A percentile compares a stretch with the other conserved stretches of the same genome.
Evolutionary conservation across 176 grass and related monocot genomes (phyloP).

Genomic region (Triticum aestivum): DNA sequence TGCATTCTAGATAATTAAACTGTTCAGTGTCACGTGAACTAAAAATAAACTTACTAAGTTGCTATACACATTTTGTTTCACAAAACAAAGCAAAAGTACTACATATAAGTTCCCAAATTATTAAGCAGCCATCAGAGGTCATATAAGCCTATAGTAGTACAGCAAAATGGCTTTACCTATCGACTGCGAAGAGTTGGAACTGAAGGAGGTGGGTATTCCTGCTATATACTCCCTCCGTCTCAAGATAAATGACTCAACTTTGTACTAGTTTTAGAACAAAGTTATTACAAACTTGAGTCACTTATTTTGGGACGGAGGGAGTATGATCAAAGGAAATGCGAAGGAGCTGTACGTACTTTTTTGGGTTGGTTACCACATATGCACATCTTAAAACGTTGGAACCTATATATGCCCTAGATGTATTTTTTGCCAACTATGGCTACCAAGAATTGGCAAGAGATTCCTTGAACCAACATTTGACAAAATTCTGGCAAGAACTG

Average conservation of each 20-base stretch:
- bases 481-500: not conserved
- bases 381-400: not conserved
- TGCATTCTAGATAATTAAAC: not conserved
- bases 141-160: not conserved
- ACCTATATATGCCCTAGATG: too few species aligned
- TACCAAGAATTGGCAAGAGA: too few species aligned
- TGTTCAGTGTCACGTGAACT: not conserved
- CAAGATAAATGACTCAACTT: too few species aligned
- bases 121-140: not conserved
- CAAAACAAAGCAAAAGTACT: not conserved
- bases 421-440: too few species aligned
- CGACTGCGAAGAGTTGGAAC: too few species aligned
- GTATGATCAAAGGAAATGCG: not conserved
- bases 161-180: not conserved
- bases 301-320: too few species aligned
- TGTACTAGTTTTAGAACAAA: too few species aligned
- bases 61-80: not conserved
- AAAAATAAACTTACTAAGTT: too few species aligned
- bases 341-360: not conserved
- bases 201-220: too few species aligned
- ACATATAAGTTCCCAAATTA: not conserved
- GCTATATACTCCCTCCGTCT: not conserved
- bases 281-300: too few species aligned
- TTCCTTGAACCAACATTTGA: not conserved
- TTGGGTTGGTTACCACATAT: not conserved